Evolutionary conservation across 2,329 filamentous ascomycete genomes (phyloP).

Genomic region (Aspergillus awamori): DNA sequence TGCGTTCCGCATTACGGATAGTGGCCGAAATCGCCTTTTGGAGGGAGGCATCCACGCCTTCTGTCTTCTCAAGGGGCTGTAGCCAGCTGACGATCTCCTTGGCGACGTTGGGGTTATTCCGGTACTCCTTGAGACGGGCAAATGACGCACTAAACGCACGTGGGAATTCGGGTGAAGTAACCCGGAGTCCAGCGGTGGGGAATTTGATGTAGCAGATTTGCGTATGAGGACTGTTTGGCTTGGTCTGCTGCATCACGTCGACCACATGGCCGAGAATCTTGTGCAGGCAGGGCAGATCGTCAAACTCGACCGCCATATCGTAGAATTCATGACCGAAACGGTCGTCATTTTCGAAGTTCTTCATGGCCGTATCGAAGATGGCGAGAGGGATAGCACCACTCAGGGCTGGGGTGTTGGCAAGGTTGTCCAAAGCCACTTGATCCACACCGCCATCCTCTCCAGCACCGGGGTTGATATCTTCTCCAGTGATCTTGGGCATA

Average conservation of each 20-base stretch:
- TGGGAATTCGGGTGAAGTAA: slow-evolving; percentile 71
- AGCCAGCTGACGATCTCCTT: slow-evolving; percentile 54
- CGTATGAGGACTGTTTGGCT: slow-evolving; percentile 64
- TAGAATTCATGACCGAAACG: slow-evolving; percentile 76
- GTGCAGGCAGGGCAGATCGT: slow-evolving; percentile 63
- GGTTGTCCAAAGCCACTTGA: slow-evolving; percentile 61
- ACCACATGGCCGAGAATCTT: slow-evolving; percentile 76
- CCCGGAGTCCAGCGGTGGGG: slow-evolving; percentile 67
- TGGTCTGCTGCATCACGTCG: slow-evolving; percentile 59
- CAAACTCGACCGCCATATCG: slow-evolving; percentile 73
- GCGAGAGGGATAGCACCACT: slow-evolving; percentile 92
- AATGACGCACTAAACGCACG: slow-evolving; percentile 68
- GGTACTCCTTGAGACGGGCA: slow-evolving; percentile 59
- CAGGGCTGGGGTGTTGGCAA: slow-evolving; percentile 75
- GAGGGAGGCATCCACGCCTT: slow-evolving; percentile 57
- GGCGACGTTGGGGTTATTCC: slow-evolving; percentile 46
- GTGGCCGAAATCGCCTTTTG: slow-evolving; percentile 54
- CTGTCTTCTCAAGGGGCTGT: slow-evolving; percentile 47
- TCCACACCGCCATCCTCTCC: slow-evolving; percentile 58
- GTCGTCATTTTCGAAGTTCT: slow-evolving; percentile 70
- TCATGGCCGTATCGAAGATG: slow-evolving; percentile 84
- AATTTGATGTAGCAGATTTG: slow-evolving; percentile 72
- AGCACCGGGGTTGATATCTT: slow-evolving; percentile 61
- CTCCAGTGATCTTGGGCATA: slow-evolving; percentile 62
- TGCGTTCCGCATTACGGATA: slow-evolving; percentile 37